Percentiles rank a stretch among this genome's conserved stretches.
phyloP scores from a whole-genome alignment of 1,284 basidiomycete species.

The Puccinia sorghi region DNA sequence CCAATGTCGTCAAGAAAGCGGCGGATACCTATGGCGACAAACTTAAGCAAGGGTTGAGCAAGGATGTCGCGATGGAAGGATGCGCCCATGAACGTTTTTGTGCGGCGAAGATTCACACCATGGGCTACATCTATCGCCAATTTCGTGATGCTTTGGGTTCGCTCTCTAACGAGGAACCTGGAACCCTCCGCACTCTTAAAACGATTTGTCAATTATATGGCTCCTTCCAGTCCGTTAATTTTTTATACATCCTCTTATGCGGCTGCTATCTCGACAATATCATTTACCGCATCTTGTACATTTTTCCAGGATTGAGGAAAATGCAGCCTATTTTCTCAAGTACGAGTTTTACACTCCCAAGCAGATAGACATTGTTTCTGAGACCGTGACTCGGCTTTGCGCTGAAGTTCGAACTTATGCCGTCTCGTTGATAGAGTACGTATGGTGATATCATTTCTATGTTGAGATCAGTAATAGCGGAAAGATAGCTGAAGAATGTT shows the following conservation, averaged over 20 bases:
- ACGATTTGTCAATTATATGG: slow-evolving; percentile 45
- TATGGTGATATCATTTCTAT: background rate
- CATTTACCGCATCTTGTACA: background rate
- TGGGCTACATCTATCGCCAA: slow-evolving; percentile 58
- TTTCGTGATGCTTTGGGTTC: slow-evolving; percentile 57
- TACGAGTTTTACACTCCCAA: slow-evolving; percentile 59
- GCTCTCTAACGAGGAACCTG: slow-evolving; percentile 50
- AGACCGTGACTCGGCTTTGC: slow-evolving; percentile 62
- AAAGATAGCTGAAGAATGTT: slow-evolving; percentile 1
- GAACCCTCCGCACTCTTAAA: slow-evolving; percentile 17
- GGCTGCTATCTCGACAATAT: background rate
- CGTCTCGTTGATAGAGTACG: slow-evolving; percentile 37
- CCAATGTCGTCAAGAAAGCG: slow-evolving; percentile 58
- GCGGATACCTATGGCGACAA: slow-evolving; percentile 56
- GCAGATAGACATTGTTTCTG: slow-evolving; percentile 61
- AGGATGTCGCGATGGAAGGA: slow-evolving; percentile 58
- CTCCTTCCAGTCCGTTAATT: slow-evolving; percentile 32
- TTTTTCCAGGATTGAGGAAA: slow-evolving; percentile 40
- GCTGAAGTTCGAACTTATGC: slow-evolving; percentile 61
- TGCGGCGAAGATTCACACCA: slow-evolving; percentile 58
- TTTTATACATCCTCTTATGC: background rate
- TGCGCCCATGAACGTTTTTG: slow-evolving; percentile 58
- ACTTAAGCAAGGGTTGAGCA: slow-evolving; percentile 55
- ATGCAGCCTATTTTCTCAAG: slow-evolving; percentile 41
- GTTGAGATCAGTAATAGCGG: background rate